Evolutionary conservation across 352 stramenopile species (phyloP).

Genomic region (Phytophthora lateralis): DNA sequence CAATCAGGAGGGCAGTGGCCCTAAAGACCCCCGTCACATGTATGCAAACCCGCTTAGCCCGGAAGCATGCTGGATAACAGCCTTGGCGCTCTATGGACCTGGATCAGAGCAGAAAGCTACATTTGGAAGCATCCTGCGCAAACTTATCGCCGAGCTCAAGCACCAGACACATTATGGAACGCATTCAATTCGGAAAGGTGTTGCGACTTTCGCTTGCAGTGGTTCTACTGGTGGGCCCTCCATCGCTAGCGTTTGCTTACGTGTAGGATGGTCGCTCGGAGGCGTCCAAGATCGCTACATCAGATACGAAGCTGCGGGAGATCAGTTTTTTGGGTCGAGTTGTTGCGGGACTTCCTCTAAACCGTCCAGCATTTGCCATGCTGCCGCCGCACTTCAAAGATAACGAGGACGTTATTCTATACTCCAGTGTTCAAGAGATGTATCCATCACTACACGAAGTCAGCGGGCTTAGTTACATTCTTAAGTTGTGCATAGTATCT

Average conservation of each 20-base stretch:
- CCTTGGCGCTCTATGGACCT: conserved; percentile 1
- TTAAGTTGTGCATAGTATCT: conserved; percentile 6
- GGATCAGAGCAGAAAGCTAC: conserved; percentile 2
- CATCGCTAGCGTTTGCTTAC: conserved; percentile 14
- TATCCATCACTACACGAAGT: not conserved
- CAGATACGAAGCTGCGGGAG: conserved; percentile 15
- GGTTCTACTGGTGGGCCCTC: conserved; percentile 13
- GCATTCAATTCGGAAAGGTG: conserved; percentile 22
- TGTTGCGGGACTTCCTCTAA: conserved; percentile 12
- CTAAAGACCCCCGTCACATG: conserved; percentile 17
- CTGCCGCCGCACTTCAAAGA: conserved; percentile 13
- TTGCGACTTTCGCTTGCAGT: conserved; percentile 18
- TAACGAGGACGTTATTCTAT: not conserved
- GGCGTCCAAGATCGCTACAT: conserved; percentile 20
- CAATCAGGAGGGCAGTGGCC: conserved; percentile 20
- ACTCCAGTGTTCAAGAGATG: not conserved
- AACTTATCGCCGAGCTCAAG: not conserved
- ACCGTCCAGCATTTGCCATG: conserved; percentile 4
- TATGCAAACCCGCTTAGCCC: conserved; percentile 17
- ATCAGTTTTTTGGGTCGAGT: conserved; percentile 19
- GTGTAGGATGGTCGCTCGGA: conserved; percentile 10
- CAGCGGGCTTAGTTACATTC: conserved; percentile 6
- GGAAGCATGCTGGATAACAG: conserved; percentile 8
- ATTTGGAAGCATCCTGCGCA: not conserved
- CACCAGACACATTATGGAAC: conserved; percentile 11